Evolutionary conservation across 1,139 yeast genomes (phyloP).

Genomic region (Yamadazyma spencermartinsiae): DNA sequence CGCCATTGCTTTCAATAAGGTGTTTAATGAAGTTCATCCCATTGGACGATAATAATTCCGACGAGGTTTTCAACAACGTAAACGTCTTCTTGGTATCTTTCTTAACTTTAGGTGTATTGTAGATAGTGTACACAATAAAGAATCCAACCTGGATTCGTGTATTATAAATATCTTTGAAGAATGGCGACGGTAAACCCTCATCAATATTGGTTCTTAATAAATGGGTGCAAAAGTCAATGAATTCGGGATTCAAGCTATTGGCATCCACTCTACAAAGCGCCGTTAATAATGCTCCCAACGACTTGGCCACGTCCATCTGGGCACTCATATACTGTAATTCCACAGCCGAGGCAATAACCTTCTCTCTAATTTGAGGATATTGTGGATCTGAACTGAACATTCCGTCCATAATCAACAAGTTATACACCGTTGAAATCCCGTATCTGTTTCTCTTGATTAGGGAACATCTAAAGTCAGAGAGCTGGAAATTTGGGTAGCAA

Average conservation of each 20-base stretch:
- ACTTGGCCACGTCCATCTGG: conserved; percentile 67
- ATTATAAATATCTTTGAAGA: conserved; percentile 52
- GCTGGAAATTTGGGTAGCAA: conserved; percentile 47
- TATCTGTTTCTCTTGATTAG: conserved; percentile 48
- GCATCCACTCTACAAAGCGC: conserved; percentile 52
- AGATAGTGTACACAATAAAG: conserved; percentile 54
- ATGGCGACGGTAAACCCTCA: conserved; percentile 52
- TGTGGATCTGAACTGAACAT: conserved; percentile 45
- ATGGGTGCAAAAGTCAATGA: conserved; percentile 46
- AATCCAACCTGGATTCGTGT: conserved; percentile 73
- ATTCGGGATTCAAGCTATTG: conserved; percentile 31
- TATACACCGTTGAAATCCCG: conserved; percentile 58
- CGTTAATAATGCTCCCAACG: conserved; percentile 77
- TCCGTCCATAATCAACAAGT: conserved; percentile 62
- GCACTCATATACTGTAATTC: conserved; percentile 66
- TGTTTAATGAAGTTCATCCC: conserved; percentile 47
- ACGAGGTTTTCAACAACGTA: conserved; percentile 39
- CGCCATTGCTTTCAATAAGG: conserved; percentile 38
- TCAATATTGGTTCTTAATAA: conserved; percentile 53
- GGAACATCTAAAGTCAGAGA: conserved; percentile 58
- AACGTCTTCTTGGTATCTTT: conserved; percentile 33
- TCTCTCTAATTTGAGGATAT: conserved; percentile 55
- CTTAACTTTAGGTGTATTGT: conserved; percentile 31
- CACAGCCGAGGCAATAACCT: conserved; percentile 59
- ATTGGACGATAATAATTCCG: conserved; percentile 45